Base-by-base conservation (phyloP, 345 rosid species). In the Salix suchowensis region DNA sequence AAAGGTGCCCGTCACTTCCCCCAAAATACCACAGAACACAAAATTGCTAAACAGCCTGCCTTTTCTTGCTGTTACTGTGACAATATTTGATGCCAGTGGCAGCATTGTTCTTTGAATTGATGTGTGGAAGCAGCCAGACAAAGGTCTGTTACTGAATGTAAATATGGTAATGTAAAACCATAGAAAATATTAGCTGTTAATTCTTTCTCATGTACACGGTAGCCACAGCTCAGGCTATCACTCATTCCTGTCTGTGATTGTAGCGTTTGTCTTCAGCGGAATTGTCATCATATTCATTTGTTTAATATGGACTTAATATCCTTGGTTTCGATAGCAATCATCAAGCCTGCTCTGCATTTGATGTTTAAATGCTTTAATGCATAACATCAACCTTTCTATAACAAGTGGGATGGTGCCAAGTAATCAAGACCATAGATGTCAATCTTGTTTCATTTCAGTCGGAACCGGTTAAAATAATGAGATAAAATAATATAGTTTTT, bases 1-100 rank as follows among this genome's bases (percentile, higher is more conserved):
- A 94, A 81, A 85, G 80, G 82, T 96, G 99, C 76, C 97, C 98
- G 5, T 89, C 98, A 13, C 82, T 93, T 75, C 97, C 98, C 65
- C 98, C 99, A 26, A 87, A 90, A 67, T 96, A 96, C 85, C 78
- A 32, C 26, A 88, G 97, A 83, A 82, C 92, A 36, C 77, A 73
- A 60, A 88, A 87, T 74, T 96, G 99, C 85, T 92, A 83, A 91
- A 73, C 67, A 70, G 66, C 72, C 68, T 70, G 18, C 13, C 7
- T 72, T 71, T 37, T n/a, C 62, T 58, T 58, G 62, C 23, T 58
- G 62, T 9, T n/a, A 13, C 0, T 58, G 13, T n/a, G 23, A 9
- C 24, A 58, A 58, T 58, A 58, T 12, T 58, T 23, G 62, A 10
- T 26, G 54, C 24, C 48, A 60, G 26, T 46, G 8, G 9, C 52